phyloP scores from a whole-genome alignment of 768 basidiomycete species.

The Leccinum arenicola region DNA sequence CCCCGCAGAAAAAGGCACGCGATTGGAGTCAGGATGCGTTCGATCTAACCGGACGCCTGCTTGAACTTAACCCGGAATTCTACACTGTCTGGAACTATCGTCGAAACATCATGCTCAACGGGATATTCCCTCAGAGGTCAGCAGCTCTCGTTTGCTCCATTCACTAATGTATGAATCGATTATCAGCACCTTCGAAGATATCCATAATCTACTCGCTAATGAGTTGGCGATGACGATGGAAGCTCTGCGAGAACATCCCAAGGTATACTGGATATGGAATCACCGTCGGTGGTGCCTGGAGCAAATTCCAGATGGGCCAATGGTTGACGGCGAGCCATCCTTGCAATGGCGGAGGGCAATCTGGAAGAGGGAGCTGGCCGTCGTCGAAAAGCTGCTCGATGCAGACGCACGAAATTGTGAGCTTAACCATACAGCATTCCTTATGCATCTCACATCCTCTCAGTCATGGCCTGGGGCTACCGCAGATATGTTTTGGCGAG shows the following conservation, averaged over 20 bases:
- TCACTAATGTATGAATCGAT: slow-evolving; percentile 9
- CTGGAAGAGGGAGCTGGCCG: slow-evolving; percentile 83
- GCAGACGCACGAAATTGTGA: slow-evolving; percentile 90
- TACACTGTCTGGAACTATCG: slow-evolving; percentile 98
- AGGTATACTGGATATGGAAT: slow-evolving; percentile 99
- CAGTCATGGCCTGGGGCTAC: slow-evolving; percentile 96
- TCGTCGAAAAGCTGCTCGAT: slow-evolving; percentile 90
- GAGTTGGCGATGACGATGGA: slow-evolving; percentile 82
- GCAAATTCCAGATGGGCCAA: slow-evolving; percentile 75
- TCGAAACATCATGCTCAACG: slow-evolving; percentile 69
- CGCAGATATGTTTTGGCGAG: slow-evolving; percentile 78
- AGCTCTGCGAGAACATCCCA: slow-evolving; percentile 82
- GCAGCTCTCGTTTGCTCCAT: slow-evolving; percentile 8
- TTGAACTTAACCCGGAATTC: slow-evolving; percentile 90
- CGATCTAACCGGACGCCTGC: slow-evolving; percentile 68
- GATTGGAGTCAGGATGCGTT: slow-evolving; percentile 78
- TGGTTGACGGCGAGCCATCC: slow-evolving; percentile 38
- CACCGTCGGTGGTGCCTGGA: slow-evolving; percentile 95
- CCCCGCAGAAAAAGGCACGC: slow-evolving; percentile 57
- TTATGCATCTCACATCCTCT: slow-evolving; percentile 4
- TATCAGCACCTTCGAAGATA: slow-evolving; percentile 55
- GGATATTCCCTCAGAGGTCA: slow-evolving; percentile 68
- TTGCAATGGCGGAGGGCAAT: slow-evolving; percentile 72
- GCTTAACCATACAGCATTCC: slow-evolving; percentile 23
- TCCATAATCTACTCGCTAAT: slow-evolving; percentile 60